These are phyloP conservation scores for Diutina scorzettiae DNA, from an alignment of 1,139 yeast genomes.

Conservation along the genomic window DNA sequence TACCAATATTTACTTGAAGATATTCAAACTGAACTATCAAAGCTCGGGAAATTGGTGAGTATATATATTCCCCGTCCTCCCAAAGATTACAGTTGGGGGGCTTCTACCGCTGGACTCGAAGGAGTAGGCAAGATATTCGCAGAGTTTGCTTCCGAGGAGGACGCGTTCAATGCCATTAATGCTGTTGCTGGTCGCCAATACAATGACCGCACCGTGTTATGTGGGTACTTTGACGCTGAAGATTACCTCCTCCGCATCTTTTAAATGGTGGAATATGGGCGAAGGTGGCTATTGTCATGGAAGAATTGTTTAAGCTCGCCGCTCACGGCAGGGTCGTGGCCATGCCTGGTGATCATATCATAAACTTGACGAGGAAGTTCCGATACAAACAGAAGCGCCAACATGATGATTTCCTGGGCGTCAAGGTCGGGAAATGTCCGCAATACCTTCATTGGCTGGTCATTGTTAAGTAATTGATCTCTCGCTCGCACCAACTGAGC, in stretches of 20 bases:
- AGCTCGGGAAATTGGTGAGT: conserved; percentile 40
- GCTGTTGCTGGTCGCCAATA: conserved; percentile 60
- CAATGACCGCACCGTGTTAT: conserved; percentile 58
- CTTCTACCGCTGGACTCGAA: conserved; percentile 11
- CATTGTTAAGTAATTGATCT: conserved; percentile 40
- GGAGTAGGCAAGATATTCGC: conserved; percentile 68
- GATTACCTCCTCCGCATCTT: conserved; percentile 33
- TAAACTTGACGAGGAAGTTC: conserved; percentile 60
- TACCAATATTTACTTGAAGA: conserved; percentile 42
- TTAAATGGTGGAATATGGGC: not conserved
- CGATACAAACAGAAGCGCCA: conserved; percentile 73
- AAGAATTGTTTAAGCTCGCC: not conserved
- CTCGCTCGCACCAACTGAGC: conserved; percentile 73
- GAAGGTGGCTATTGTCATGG: not conserved
- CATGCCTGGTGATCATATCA: conserved; percentile 59
- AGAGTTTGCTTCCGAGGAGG: conserved; percentile 41
- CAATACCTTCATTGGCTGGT: conserved; percentile 63
- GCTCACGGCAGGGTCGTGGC: conserved; percentile 36
- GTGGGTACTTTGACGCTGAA: conserved; percentile 48
- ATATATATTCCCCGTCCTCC: conserved; percentile 57
- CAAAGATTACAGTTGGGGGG: not conserved
- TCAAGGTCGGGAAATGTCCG: conserved; percentile 64
- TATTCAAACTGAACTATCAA: conserved; percentile 37
- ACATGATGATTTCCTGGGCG: conserved; percentile 64
- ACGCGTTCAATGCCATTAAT: conserved; percentile 46